These are phyloP conservation scores for Cyberlindnera lachancei DNA, from an alignment of 805 yeast species.

Conservation along the genomic window DNA sequence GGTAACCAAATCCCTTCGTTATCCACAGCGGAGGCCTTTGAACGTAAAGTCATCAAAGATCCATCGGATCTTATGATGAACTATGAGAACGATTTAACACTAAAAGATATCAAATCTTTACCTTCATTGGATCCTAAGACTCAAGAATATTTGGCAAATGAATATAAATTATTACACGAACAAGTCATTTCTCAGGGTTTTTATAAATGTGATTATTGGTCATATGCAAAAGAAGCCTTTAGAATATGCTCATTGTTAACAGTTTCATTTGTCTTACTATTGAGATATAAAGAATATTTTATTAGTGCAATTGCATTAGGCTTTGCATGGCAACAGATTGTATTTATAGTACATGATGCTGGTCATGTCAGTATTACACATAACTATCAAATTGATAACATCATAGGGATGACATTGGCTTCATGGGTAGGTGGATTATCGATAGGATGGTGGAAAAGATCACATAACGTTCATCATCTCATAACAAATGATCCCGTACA, in stretches of 20 bases:
- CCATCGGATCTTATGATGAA: constrained; percentile 46
- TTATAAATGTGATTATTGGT: constrained; percentile 68
- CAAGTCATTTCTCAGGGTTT: constrained; percentile 47
- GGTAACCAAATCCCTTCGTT: constrained; percentile 36
- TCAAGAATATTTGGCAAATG: constrained; percentile 46
- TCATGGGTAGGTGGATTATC: constrained; percentile 83
- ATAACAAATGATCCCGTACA: constrained; percentile 91
- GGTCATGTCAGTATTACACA: constrained; percentile 84
- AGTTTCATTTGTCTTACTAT: constrained; percentile 42
- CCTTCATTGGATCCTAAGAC: constrained; percentile 67
- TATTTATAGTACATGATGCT: constrained; percentile 85
- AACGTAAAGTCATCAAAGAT: constrained; percentile 37
- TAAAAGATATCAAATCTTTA: constrained; percentile 43
- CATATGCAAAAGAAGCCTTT: constrained; percentile 59
- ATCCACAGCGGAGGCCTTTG: constrained; percentile 26
- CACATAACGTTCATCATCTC: constrained; percentile 89
- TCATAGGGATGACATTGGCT: constrained; percentile 67
- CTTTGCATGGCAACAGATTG: constrained; percentile 81
- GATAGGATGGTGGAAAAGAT: constrained; percentile 91
- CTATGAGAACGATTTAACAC: constrained; percentile 50
- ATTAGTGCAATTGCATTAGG: constrained; percentile 64
- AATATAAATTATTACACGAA: constrained; percentile 56
- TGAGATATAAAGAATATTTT: constrained; percentile 34
- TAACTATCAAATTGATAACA: constrained; percentile 65
- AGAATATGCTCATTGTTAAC: constrained; percentile 51